Evolutionary conservation across 768 basidiomycete species (phyloP).

Genomic region (Chalciporus pseudorubinellus): DNA sequence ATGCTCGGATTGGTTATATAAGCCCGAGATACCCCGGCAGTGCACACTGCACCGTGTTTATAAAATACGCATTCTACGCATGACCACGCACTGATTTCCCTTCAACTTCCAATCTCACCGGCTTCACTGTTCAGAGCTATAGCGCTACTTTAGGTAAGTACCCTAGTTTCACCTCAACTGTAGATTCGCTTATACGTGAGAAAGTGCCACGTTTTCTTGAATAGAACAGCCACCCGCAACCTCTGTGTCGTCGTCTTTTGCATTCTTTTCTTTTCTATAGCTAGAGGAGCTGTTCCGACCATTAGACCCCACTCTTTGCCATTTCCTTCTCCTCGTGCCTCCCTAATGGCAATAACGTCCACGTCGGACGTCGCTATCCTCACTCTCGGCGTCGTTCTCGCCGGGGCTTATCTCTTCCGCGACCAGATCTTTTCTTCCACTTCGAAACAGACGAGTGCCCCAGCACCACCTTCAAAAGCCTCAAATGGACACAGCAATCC

Average conservation of each 20-base stretch:
- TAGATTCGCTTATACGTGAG: slow-evolving; percentile 34
- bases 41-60: background rate
- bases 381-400: slow-evolving; percentile 69
- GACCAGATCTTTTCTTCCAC: slow-evolving; percentile 68
- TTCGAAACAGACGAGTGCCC: slow-evolving; percentile 60
- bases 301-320: no score
- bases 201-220: slow-evolving; percentile 39
- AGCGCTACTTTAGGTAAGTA: no score
- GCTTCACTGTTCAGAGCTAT: no score
- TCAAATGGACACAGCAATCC: slow-evolving; percentile 79
- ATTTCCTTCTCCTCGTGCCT: background rate
- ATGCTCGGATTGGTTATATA: no score
- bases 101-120: no score
- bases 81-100: no score
- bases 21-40: no score
- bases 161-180: no score
- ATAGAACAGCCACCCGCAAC: background rate
- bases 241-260: slow-evolving; percentile 4
- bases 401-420: slow-evolving; percentile 78
- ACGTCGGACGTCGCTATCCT: slow-evolving; percentile 75
- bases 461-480: slow-evolving; percentile 41
- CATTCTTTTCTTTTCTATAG: background rate
- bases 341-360: slow-evolving; percentile 56
- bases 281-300: background rate
- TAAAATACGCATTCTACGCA: background rate